phyloP scores from a whole-genome alignment of 1,284 basidiomycete species.

The Melampsora larici-populina region DNA sequence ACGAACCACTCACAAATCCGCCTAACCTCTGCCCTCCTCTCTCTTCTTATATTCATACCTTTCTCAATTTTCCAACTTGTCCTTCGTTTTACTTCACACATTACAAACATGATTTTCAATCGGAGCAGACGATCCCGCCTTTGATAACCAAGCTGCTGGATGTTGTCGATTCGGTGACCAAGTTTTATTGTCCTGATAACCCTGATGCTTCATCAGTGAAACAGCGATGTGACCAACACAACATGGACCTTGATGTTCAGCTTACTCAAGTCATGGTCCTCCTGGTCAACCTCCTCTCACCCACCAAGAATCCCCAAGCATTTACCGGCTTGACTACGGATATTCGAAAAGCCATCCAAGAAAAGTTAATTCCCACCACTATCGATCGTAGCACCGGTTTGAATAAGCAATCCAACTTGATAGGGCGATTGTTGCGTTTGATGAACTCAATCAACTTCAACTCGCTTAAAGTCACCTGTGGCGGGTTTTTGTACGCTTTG shows the following conservation, averaged over 20 bases:
- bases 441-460: conserved; percentile 27
- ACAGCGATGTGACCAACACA: conserved; percentile 12
- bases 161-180: conserved; percentile 24
- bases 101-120: background rate
- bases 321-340: background rate
- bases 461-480: conserved; percentile 16
- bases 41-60: conserved; percentile 24
- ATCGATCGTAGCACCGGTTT: conserved; percentile 23
- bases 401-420: conserved; percentile 28
- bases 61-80: conserved; percentile 36
- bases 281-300: conserved; percentile 22
- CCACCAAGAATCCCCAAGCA: background rate
- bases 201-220: conserved; percentile 20
- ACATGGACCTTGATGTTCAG: conserved; percentile 29
- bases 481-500: conserved; percentile 10
- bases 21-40: conserved; percentile 29
- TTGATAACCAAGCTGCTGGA: conserved; percentile 15
- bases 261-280: conserved; percentile 34
- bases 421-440: conserved; percentile 26
- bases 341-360: conserved; percentile 1
- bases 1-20: conserved; percentile 7
- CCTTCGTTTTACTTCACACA: background rate
- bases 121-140: conserved; percentile 6
- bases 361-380: conserved; percentile 14
- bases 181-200: conserved; percentile 24